phyloP scores from a whole-genome alignment of 2,329 filamentous ascomycete species.

The Cladophialophora yegresii region DNA sequence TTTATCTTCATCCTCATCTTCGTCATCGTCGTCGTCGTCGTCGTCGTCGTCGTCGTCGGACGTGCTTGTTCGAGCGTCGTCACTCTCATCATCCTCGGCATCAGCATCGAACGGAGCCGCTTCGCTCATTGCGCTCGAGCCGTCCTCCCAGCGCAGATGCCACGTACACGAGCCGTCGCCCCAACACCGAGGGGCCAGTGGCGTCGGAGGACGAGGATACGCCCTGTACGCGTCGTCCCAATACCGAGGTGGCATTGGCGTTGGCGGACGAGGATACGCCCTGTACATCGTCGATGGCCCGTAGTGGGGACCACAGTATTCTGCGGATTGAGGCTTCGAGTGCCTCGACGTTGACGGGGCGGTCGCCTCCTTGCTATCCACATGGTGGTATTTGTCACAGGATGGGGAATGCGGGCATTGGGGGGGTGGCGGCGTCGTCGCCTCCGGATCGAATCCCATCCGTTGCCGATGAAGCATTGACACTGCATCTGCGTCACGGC shows the following conservation, averaged over 20 bases:
- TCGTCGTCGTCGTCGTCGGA: background rate
- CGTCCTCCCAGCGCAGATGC: too few relatives aligned
- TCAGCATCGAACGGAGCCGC: background rate
- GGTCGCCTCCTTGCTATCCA: background rate
- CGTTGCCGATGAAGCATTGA: too few relatives aligned
- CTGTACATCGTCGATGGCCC: background rate
- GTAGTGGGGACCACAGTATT: background rate
- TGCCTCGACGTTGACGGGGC: background rate
- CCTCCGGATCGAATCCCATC: too few relatives aligned
- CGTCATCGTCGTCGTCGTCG: background rate
- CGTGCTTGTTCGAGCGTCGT: background rate
- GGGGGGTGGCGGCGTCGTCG: too few relatives aligned
- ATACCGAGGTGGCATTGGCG: background rate
- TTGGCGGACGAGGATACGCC: background rate
- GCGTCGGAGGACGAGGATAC: too few relatives aligned
- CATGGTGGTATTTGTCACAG: too few relatives aligned
- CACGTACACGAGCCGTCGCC: too few relatives aligned
- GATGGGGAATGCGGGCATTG: too few relatives aligned
- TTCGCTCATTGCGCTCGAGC: background rate
- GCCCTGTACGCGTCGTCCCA: background rate
- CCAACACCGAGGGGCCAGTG: too few relatives aligned
- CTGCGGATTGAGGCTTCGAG: background rate
- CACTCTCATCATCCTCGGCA: background rate
- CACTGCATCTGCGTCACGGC: too few relatives aligned
- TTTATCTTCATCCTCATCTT: background rate